phyloP scores from a whole-genome alignment of 2,329 filamentous ascomycete genomes.

The Fusarium sterilihyphosum region DNA sequence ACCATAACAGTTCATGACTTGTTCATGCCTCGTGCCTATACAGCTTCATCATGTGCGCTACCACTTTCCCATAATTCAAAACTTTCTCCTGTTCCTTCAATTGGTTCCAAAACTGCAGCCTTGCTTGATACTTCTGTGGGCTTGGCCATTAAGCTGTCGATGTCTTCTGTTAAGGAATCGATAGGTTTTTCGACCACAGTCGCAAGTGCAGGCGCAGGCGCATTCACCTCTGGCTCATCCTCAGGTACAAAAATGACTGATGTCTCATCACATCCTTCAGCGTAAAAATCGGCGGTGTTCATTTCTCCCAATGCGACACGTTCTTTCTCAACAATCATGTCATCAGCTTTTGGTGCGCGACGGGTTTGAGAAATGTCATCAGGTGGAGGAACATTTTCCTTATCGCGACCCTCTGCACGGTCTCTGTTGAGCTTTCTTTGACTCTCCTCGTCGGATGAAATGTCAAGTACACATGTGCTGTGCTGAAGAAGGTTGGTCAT shows the following conservation, averaged over 20 bases:
- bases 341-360: constrained; percentile 52
- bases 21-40: background rate
- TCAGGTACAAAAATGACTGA: constrained; percentile 71
- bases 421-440: constrained; percentile 63
- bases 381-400: constrained; percentile 90
- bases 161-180: constrained; percentile 39
- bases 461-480: constrained; percentile 85
- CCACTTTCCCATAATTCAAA: constrained; percentile 78
- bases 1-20: constrained; percentile 4
- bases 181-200: constrained; percentile 23
- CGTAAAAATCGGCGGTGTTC: constrained; percentile 73
- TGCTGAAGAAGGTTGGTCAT: constrained; percentile 94
- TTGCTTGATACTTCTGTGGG: constrained; percentile 51
- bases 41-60: constrained; percentile 68
- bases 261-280: constrained; percentile 70
- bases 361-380: constrained; percentile 70
- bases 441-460: constrained; percentile 86
- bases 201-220: constrained; percentile 6
- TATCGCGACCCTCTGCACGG: constrained; percentile 73
- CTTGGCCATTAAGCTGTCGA: constrained; percentile 52
- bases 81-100: constrained; percentile 68
- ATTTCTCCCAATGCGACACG: constrained; percentile 75
- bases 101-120: constrained; percentile 61
- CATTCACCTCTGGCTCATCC: constrained; percentile 54
- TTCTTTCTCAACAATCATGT: constrained; percentile 71